Conservation (phyloP, 1,284 basidiomycete genomes). For the Cryptococcus sp. region DNA sequence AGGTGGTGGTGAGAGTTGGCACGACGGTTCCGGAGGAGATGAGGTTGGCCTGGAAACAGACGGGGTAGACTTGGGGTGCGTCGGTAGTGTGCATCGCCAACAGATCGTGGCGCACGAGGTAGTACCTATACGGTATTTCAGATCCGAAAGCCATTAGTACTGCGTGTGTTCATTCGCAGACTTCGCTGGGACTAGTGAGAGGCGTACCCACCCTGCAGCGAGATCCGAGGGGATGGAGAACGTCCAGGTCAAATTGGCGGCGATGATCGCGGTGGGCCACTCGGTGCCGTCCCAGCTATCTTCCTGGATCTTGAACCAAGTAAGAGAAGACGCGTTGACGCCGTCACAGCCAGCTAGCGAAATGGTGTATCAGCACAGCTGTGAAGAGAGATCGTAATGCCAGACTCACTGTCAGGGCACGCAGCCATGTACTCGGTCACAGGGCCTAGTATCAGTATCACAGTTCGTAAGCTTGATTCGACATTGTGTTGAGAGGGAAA, state of each 20-base stretch:
- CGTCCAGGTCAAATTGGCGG: constrained; percentile 13
- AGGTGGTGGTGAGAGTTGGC: constrained; percentile 21
- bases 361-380: no score
- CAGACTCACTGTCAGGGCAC: constrained; percentile 14
- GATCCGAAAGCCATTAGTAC: no score
- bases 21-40: constrained; percentile 25
- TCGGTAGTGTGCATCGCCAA: constrained; percentile 28
- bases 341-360: constrained; percentile 22
- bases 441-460: constrained; percentile 11
- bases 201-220: constrained; percentile 11
- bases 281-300: constrained; percentile 17
- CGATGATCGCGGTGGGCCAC: constrained; percentile 26
- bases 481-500: no score
- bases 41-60: constrained; percentile 31
- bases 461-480: no score
- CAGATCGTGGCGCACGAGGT: constrained; percentile 32
- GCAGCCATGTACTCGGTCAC: constrained; percentile 28
- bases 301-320: constrained; percentile 39
- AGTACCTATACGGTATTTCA: constrained; percentile 11
- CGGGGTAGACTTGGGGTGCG: constrained; percentile 34
- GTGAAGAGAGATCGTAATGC: no score
- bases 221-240: constrained; percentile 31
- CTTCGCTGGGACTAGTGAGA: no score
- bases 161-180: neutral
- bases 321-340: constrained; percentile 24